Evolutionary conservation across 495 filamentous ascomycete genomes (phyloP).

Genomic region (Bacidia rubella): DNA sequence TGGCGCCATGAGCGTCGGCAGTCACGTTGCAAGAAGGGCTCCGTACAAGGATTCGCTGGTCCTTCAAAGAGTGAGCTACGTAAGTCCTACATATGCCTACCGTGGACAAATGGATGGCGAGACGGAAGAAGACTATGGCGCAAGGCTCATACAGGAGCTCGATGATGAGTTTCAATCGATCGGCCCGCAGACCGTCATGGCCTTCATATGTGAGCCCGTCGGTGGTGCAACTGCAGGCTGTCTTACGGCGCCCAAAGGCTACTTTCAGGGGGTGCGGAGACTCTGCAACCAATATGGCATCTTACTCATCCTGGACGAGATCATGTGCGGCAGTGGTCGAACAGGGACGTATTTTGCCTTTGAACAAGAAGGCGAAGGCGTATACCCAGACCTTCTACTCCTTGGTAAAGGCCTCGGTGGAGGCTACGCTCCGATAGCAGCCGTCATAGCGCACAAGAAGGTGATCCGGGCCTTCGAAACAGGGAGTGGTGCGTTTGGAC

Average conservation of each 20-base stretch:
- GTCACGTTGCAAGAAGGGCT: constrained; percentile 46
- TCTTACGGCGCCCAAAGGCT: constrained; percentile 48
- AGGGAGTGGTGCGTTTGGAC: constrained; percentile 41
- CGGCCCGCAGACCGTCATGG: constrained; percentile 19
- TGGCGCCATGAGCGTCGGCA: constrained; percentile 49
- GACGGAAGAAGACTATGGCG: constrained; percentile 38
- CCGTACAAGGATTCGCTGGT: constrained; percentile 58
- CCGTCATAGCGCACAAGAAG: constrained; percentile 38
- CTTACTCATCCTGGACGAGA: constrained; percentile 60
- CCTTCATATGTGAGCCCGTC: constrained; percentile 60
- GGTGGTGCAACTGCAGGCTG: constrained; percentile 47
- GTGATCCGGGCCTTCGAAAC: constrained; percentile 41
- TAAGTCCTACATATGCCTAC: constrained; percentile 60
- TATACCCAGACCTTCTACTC: constrained; percentile 50
- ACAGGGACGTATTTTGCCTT: constrained; percentile 55
- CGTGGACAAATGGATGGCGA: constrained; percentile 29
- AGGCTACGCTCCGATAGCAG: constrained; percentile 51
- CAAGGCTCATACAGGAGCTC: constrained; percentile 49
- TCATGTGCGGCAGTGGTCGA: constrained; percentile 69
- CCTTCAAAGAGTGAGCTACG: constrained; percentile 41
- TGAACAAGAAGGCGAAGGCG: constrained; percentile 48
- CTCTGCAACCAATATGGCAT: constrained; percentile 53
- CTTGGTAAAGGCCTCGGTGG: constrained; percentile 59
- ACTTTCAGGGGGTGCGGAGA: constrained; percentile 46
- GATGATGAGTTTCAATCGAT: constrained; percentile 55